Evolutionary conservation across 2,329 filamentous ascomycete species (phyloP).

Genomic region (Colletotrichum horii): DNA sequence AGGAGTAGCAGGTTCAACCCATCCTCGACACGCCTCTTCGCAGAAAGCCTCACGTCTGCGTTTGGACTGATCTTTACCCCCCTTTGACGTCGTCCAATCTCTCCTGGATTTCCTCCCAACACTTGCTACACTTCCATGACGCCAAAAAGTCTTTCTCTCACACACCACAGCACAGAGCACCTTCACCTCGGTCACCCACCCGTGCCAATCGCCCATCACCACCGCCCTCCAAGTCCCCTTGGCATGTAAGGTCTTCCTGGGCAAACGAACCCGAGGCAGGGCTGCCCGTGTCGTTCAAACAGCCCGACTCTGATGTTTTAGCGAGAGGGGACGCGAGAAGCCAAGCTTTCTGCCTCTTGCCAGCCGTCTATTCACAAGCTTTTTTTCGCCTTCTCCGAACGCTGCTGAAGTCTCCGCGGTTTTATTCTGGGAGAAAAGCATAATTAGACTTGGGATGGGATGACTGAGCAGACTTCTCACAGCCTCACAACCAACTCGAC

Average conservation of each 20-base stretch:
- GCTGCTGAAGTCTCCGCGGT: not conserved
- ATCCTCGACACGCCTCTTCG: not conserved
- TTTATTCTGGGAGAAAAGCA: not conserved
- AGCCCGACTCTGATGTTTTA: not conserved
- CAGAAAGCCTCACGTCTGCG: not conserved
- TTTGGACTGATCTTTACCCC: not conserved
- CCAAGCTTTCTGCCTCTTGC: not conserved
- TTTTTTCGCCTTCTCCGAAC: not conserved
- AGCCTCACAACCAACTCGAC: not conserved
- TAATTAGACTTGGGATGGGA: not conserved
- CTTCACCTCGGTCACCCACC: not conserved
- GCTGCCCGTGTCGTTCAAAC: not conserved
- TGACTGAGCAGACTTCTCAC: not conserved
- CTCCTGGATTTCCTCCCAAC: not conserved
- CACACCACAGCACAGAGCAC: not conserved
- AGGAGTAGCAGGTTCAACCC: not conserved
- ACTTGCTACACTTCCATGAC: not conserved
- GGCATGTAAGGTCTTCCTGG: not conserved
- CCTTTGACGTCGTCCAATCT: slow-evolving; percentile 1
- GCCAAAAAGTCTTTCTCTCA: not conserved
- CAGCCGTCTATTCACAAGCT: not conserved
- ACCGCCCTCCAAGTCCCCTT: not conserved
- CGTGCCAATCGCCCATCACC: not conserved
- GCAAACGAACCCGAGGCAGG: not conserved
- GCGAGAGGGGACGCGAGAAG: not conserved